A percentile compares a stretch with the other conserved stretches of the same genome.
Evolutionary conservation across 2,329 filamentous ascomycete species (phyloP).

Genomic region (Fusarium tricinctum): DNA sequence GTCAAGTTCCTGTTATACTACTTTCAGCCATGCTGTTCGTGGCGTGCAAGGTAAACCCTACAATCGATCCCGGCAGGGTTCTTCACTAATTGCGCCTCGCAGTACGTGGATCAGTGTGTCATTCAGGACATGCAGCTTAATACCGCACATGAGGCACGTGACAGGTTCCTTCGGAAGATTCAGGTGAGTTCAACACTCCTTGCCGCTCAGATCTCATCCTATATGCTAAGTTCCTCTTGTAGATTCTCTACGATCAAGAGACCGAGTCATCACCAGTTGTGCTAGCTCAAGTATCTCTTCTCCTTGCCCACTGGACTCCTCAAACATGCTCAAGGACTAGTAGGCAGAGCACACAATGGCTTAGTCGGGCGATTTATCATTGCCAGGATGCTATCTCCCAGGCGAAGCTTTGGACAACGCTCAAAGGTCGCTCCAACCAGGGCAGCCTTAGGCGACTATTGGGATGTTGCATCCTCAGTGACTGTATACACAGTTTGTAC

Average conservation of each 20-base stretch:
- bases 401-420: neutral
- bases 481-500: neutral
- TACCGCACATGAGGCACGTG: neutral
- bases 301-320: neutral
- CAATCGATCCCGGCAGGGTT: too few species aligned
- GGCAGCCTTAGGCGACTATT: neutral
- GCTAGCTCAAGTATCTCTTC: neutral
- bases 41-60: neutral
- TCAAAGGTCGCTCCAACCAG: neutral
- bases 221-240: neutral
- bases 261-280: slow-evolving; percentile 1
- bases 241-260: slow-evolving; percentile 2
- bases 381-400: neutral
- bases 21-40: slow-evolving; percentile 5
- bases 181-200: neutral
- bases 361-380: neutral
- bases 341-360: neutral
- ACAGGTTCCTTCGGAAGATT: neutral
- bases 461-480: neutral
- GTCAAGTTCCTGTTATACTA: neutral
- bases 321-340: neutral
- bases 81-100: neutral
- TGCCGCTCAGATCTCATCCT: neutral
- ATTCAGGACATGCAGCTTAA: neutral
- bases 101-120: neutral